Evolutionary conservation across 2,329 filamentous ascomycete genomes (phyloP), one percentile per base, ranked within the genome.

Genomic region (Elsinoe arachidis): DNA sequence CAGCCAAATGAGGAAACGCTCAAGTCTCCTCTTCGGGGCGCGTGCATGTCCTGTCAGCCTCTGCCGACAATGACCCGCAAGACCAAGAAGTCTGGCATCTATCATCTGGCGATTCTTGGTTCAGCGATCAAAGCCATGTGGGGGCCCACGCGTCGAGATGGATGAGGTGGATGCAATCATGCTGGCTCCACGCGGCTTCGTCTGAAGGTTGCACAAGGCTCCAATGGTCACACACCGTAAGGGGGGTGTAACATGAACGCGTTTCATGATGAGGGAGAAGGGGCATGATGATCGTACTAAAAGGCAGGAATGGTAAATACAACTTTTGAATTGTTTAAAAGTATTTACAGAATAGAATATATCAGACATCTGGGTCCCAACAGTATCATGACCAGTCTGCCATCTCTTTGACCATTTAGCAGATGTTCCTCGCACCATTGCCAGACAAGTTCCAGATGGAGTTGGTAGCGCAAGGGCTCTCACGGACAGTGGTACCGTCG

Each of bases 391-490:
- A 10, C 46, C 17, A 12, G 10, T 17, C 46, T 30, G 26, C 23
- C 46, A 37, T 51, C 12, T 15, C 26, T 37, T 17, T 34, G 4
- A 2, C 26, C 49, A 38, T 53, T 34, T 53, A 77, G 62, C 77
- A 80, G 34, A 79, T 64, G 53, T 69, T 69, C 63, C 69, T 64
- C 3, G 60, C 62, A 0, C 70, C 79, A 52, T 74, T 75, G 0
- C 79, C 79, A 2, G 74, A 69, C 14, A 82, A 68, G 1, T 62
- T 73, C 74, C 78, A 80, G 55, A 65, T 77, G 14, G 73, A 77
- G 55, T 82, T 82, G 2, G 74, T 71, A 4, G 76, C 78, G 44
- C 80, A 83, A 5, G 80, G 80, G 2, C 70, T 75, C 68, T 83
- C 80, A 5, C 74, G 70, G 1, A 82, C 79, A 1, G 74, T 68